Conservation (phyloP, 148 eudicot species). For the Rhododendron ferrugineum region DNA sequence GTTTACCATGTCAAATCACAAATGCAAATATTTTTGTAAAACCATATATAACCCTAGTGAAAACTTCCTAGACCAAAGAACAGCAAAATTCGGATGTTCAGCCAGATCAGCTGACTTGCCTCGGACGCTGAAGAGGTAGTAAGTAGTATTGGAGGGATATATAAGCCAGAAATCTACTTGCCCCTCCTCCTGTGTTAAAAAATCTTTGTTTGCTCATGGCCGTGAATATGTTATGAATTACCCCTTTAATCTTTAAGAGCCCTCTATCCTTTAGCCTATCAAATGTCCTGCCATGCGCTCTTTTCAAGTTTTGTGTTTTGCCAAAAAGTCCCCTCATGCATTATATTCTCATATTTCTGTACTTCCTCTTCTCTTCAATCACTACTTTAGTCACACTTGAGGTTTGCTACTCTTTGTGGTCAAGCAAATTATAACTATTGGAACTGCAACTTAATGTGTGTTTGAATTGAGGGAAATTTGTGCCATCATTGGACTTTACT, state of each 20-base stretch:
- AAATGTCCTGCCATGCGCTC: background rate
- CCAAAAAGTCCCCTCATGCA: background rate
- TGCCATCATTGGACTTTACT: background rate
- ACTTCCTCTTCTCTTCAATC: background rate
- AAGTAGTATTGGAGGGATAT: background rate
- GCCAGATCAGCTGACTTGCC: background rate
- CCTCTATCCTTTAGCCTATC: background rate
- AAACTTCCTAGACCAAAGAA: background rate
- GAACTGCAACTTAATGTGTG: background rate
- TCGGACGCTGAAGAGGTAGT: background rate
- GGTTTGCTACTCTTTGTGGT: background rate
- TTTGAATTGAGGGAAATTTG: background rate
- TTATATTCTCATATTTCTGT: background rate
- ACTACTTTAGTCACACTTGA: background rate
- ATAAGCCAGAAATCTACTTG: background rate
- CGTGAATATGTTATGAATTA: background rate
- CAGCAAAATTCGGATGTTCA: background rate
- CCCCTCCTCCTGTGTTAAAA: background rate
- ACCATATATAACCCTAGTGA: background rate
- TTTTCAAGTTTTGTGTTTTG: background rate
- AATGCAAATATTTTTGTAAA: background rate
- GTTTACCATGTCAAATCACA: background rate
- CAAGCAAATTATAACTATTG: background rate
- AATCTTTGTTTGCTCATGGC: background rate
- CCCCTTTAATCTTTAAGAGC: background rate